Evolutionary conservation across 805 yeast species (phyloP).

Genomic region (Nakazawaea laoshanensis): DNA sequence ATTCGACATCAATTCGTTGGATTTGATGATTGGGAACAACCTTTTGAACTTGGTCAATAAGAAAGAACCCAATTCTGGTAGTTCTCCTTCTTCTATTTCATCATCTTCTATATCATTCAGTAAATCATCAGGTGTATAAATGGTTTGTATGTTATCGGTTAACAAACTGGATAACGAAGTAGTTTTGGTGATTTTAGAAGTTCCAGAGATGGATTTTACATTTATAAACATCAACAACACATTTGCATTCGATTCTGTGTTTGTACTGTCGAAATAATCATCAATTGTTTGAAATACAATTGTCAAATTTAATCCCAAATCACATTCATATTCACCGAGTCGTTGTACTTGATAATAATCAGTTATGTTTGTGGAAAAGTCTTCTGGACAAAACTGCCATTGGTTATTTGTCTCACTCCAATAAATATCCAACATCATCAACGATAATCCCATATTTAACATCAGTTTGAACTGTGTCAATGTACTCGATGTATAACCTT

Average conservation of each 20-base stretch:
- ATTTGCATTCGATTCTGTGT: conserved; percentile 38
- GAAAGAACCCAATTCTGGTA: conserved; percentile 27
- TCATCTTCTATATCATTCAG: conserved; percentile 15
- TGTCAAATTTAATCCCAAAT: conserved; percentile 17
- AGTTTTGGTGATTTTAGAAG: conserved; percentile 10
- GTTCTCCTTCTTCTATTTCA: conserved; percentile 14
- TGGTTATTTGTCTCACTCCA: conserved; percentile 35
- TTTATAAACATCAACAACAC: conserved; percentile 31
- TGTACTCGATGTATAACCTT: conserved; percentile 24
- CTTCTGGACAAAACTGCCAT: conserved; percentile 55
- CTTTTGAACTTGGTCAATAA: conserved; percentile 26
- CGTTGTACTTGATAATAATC: conserved; percentile 4
- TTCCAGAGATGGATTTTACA: conserved; percentile 17
- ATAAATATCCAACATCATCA: conserved; percentile 45
- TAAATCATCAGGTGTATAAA: conserved; percentile 23
- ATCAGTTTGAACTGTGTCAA: conserved; percentile 21
- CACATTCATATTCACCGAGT: conserved; percentile 14
- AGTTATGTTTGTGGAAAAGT: conserved; percentile 21
- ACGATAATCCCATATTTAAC: conserved; percentile 35
- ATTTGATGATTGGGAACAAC: conserved; percentile 26
- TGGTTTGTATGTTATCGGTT: conserved; percentile 8
- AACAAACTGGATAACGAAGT: conserved; percentile 18
- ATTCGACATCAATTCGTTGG: conserved; percentile 18
- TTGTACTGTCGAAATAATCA: conserved; percentile 28
- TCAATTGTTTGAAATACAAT: conserved; percentile 21